Conservation (phyloP, 208 protist genomes). For the Naegleria fowleri region DNA sequence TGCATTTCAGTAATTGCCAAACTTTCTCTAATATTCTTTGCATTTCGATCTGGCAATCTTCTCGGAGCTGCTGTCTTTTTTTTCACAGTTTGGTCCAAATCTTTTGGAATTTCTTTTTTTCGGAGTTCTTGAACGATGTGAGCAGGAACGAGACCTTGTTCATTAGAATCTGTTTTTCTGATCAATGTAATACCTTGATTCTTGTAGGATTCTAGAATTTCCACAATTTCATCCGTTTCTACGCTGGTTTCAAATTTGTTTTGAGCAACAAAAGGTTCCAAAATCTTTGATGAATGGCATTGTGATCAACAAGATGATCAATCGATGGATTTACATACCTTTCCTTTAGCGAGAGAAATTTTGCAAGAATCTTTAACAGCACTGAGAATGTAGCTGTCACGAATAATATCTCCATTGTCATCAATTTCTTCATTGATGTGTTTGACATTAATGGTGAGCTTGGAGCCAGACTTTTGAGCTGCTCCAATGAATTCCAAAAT, state of each 20-base stretch:
- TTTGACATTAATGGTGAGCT: neutral
- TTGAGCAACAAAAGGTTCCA: neutral
- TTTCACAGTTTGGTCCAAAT: neutral
- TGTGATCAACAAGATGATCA: too few relatives aligned
- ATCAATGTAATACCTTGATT: neutral
- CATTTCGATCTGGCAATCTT: neutral
- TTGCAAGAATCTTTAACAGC: neutral
- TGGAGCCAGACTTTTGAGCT: neutral
- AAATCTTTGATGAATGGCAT: neutral
- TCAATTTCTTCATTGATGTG: conserved; percentile 7
- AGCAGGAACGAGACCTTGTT: neutral
- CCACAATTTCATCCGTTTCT: neutral
- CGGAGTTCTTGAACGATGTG: neutral
- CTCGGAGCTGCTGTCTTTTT: neutral
- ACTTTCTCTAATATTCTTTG: neutral
- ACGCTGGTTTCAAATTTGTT: neutral
- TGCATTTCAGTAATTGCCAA: neutral
- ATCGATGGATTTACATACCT: neutral
- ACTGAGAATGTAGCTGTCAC: neutral
- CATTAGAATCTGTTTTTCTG: neutral
- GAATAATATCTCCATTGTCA: neutral
- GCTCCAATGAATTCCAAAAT: neutral
- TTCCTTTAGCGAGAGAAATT: neutral
- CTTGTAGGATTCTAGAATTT: neutral
- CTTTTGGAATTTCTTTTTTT: neutral